A percentile compares a stretch with the other conserved stretches of the same genome.
These are phyloP conservation scores for Ceratobasidium papillatum DNA, from an alignment of 1,284 basidiomycete genomes.

Conservation along the genomic window DNA sequence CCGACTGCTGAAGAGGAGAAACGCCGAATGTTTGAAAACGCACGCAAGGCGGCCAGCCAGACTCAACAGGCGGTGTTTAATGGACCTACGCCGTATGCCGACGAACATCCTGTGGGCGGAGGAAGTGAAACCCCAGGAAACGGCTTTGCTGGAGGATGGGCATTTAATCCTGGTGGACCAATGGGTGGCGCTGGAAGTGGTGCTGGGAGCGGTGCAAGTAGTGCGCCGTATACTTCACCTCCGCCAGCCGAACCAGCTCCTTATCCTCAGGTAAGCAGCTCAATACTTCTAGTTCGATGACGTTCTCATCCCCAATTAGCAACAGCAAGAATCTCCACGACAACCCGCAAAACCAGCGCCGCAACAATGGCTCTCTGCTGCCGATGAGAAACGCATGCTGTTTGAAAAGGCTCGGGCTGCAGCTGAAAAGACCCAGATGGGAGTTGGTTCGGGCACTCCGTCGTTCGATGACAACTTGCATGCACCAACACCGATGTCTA, in stretches of 20 bases:
- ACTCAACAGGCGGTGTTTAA: slow-evolving; percentile 16
- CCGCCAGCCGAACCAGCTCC: not conserved
- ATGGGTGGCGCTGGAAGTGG: not conserved
- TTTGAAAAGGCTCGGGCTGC: slow-evolving; percentile 70
- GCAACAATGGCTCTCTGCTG: slow-evolving; percentile 47
- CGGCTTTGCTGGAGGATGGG: slow-evolving; percentile 10
- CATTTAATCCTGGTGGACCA: slow-evolving; percentile 6
- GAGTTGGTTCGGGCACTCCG: slow-evolving; percentile 38
- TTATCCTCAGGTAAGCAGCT: slow-evolving; percentile 13
- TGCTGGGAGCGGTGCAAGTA: not conserved
- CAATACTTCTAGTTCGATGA: not conserved
- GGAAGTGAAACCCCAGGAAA: not conserved
- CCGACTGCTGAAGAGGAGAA: slow-evolving; percentile 45
- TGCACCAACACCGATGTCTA: slow-evolving; percentile 11
- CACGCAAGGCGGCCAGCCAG: slow-evolving; percentile 13
- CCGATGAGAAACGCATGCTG: slow-evolving; percentile 54
- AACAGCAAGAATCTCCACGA: not conserved
- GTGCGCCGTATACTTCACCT: not conserved
- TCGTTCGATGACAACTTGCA: slow-evolving; percentile 39
- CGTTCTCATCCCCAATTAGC: not conserved
- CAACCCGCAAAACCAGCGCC: slow-evolving; percentile 1
- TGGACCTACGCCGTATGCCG: not conserved
- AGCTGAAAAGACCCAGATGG: slow-evolving; percentile 60
- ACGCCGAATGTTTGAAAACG: slow-evolving; percentile 24
- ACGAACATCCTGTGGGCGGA: not conserved